Conservation (phyloP, 1,139 yeast species). For the Hemisphaericaspora xylanilytica region DNA sequence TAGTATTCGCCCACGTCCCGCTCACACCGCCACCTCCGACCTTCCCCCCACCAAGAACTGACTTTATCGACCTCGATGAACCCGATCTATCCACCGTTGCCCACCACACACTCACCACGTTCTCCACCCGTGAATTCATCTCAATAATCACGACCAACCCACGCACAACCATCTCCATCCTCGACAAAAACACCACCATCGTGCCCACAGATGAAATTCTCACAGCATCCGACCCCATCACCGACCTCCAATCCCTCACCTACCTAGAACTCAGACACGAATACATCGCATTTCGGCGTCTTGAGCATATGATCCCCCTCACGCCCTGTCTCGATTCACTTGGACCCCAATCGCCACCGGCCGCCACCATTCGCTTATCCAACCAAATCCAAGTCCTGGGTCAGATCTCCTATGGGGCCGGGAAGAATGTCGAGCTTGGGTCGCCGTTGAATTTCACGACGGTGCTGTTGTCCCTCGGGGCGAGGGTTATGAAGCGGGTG, state of each 20-base stretch:
- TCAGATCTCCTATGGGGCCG: background rate
- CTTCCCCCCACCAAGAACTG: background rate
- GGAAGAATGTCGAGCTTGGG: background rate
- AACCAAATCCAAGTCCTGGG: constrained; percentile 1
- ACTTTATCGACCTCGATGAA: constrained; percentile 1
- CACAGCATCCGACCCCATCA: background rate
- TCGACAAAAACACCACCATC: constrained; percentile 11
- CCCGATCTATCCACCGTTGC: constrained; percentile 3
- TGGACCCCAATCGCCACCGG: background rate
- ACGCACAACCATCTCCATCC: constrained; percentile 8
- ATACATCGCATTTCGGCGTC: background rate
- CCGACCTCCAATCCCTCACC: background rate
- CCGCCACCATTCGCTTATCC: background rate
- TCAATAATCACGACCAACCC: constrained; percentile 5
- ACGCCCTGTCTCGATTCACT: constrained; percentile 9
- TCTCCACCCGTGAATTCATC: background rate
- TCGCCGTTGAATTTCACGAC: background rate
- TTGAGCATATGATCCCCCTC: constrained; percentile 8
- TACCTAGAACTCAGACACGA: constrained; percentile 8
- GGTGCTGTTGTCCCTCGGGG: constrained; percentile 2
- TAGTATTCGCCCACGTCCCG: background rate
- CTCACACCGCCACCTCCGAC: background rate
- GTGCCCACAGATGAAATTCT: constrained; percentile 10
- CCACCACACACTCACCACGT: constrained; percentile 2
- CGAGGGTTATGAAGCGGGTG: background rate